Evolutionary conservation across 2,329 filamentous ascomycete genomes (phyloP).

Genomic region (Botryotinia convoluta): DNA sequence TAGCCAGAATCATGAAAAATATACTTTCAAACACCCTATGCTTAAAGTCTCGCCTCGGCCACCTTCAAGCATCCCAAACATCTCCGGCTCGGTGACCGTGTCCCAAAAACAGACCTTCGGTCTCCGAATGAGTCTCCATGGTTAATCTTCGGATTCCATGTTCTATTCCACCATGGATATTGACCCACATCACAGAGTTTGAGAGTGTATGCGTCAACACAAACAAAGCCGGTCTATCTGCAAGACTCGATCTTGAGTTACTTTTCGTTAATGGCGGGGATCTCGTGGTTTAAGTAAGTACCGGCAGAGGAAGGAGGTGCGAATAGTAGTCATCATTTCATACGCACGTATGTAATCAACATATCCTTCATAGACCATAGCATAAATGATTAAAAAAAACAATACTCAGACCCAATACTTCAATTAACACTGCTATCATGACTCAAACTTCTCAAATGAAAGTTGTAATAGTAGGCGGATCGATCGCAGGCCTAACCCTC

Average conservation of each 20-base stretch:
- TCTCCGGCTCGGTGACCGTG: background rate
- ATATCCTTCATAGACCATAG: background rate
- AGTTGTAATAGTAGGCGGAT: constrained; percentile 30
- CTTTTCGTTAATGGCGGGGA: background rate
- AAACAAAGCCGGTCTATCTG: background rate
- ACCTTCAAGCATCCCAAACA: background rate
- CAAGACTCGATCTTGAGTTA: background rate
- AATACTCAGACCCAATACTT: background rate
- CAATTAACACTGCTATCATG: background rate
- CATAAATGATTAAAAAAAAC: background rate
- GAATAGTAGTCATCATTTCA: background rate
- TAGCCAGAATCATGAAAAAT: background rate
- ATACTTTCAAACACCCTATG: background rate
- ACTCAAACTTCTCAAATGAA: constrained; percentile 22
- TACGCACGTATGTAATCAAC: background rate
- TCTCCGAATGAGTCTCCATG: background rate
- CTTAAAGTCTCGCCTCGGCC: background rate
- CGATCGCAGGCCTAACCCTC: constrained; percentile 28
- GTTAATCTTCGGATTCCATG: constrained; percentile 7
- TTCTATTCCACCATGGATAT: background rate
- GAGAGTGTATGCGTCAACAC: background rate
- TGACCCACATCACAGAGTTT: background rate
- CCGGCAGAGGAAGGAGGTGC: background rate
- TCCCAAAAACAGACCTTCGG: background rate
- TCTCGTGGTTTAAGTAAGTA: background rate